These are phyloP conservation scores for Zarea fungicola DNA, from an alignment of 2,329 filamentous ascomycete genomes.

Conservation along the genomic window DNA sequence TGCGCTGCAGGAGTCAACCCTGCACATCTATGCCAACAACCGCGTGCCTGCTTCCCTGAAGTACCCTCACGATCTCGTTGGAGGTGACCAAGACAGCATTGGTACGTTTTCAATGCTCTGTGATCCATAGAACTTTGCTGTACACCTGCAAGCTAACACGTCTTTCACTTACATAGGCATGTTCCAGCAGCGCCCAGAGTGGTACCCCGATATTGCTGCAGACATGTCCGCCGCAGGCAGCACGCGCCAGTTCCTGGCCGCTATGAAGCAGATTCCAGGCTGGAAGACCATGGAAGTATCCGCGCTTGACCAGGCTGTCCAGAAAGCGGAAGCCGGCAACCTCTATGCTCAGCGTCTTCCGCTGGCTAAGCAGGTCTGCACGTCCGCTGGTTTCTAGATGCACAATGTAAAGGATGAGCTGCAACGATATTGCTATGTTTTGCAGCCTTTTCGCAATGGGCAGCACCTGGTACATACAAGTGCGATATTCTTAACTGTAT, in stretches of 20 bases:
- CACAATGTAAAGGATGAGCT: no score
- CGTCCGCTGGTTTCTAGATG: constrained; percentile 7
- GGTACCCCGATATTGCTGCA: constrained; percentile 8
- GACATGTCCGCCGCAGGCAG: constrained; percentile 12
- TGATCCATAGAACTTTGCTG: not conserved
- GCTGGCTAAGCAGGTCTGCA: constrained; percentile 7
- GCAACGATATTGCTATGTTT: no score
- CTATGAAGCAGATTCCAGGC: not conserved
- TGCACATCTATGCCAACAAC: constrained; percentile 8
- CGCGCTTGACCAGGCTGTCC: constrained; percentile 8
- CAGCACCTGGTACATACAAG: no score
- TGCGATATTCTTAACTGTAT: no score
- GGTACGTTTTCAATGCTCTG: not conserved
- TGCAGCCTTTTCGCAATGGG: no score
- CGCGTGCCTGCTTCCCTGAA: constrained; percentile 8
- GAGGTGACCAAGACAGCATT: constrained; percentile 8
- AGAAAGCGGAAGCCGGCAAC: constrained; percentile 11
- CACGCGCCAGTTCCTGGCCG: constrained; percentile 6
- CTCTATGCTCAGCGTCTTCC: constrained; percentile 11
- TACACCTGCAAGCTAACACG: not conserved
- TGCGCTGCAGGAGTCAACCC: constrained; percentile 10
- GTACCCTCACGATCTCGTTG: constrained; percentile 11
- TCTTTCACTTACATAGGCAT: not conserved
- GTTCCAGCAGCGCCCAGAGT: constrained; percentile 11
- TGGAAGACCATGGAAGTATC: constrained; percentile 12